phyloP scores from a whole-genome alignment of 129 eudicot genomes.

The Arctium minus region DNA sequence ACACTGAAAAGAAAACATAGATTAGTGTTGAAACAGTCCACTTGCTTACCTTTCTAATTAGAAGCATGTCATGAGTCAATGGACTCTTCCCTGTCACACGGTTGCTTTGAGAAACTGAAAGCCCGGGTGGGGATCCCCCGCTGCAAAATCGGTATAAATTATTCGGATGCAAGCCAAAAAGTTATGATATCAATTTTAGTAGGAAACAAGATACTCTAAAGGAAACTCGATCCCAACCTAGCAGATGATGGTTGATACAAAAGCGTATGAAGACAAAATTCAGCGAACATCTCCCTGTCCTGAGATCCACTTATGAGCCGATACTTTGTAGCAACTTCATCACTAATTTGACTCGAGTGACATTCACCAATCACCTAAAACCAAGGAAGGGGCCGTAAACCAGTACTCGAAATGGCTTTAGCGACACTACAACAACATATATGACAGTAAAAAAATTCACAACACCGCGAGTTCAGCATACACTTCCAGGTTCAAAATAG shows the following conservation, averaged over 20 bases:
- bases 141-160: constrained; percentile 33
- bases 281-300: constrained; percentile 76
- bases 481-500: not conserved
- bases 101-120: constrained; percentile 68
- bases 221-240: constrained; percentile 45
- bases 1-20: not conserved
- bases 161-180: constrained; percentile 8
- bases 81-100: constrained; percentile 80
- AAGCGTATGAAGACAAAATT: constrained; percentile 78
- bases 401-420: not conserved
- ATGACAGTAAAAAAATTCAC: not conserved
- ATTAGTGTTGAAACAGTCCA: constrained; percentile 17
- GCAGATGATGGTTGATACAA: constrained; percentile 72
- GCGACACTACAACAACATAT: not conserved
- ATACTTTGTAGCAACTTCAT: constrained; percentile 70
- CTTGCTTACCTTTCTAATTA: constrained; percentile 55
- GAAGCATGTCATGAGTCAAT: constrained; percentile 49
- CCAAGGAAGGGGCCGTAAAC: constrained; percentile 4
- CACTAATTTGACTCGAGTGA: constrained; percentile 52
- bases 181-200: not conserved
- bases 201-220: not conserved
- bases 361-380: constrained; percentile 89
- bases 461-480: not conserved
- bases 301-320: constrained; percentile 41
- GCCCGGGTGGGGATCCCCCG: constrained; percentile 79